These are phyloP conservation scores for Xylariaceae sp. DNA, from an alignment of 2,329 filamentous ascomycete species.

Conservation along the genomic window DNA sequence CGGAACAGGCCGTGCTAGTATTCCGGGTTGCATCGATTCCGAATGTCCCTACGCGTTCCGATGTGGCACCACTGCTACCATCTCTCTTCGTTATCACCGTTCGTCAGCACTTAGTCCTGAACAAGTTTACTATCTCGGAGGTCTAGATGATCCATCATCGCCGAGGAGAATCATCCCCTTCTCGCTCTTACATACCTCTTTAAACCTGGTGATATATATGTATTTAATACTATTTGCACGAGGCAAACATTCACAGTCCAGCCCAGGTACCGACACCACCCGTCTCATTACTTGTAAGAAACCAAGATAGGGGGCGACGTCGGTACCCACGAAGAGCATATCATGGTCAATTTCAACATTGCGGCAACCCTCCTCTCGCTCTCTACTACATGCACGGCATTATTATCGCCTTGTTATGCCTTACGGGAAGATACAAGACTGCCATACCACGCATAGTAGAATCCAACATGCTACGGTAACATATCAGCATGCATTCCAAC, in stretches of 20 bases:
- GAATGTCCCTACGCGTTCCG: not conserved
- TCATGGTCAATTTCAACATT: no score
- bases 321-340: not conserved
- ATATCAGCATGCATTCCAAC: not conserved
- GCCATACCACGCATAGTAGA: no score
- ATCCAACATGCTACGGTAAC: not conserved
- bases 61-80: not conserved
- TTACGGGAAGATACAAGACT: not conserved
- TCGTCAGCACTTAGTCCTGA: not conserved
- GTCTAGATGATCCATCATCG: not conserved
- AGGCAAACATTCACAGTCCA: no score
- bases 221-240: not conserved
- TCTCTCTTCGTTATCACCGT: not conserved
- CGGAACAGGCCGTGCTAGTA: not conserved
- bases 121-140: not conserved
- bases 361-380: not conserved
- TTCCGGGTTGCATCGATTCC: no score
- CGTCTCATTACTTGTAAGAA: not conserved
- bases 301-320: not conserved
- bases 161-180: no score
- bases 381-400: not conserved
- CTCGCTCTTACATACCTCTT: no score
- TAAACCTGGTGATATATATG: not conserved
- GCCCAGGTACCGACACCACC: not conserved
- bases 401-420: not conserved